Evolutionary conservation across 2,329 filamentous ascomycete genomes (phyloP).

Genomic region (Penicillium janthinellum): DNA sequence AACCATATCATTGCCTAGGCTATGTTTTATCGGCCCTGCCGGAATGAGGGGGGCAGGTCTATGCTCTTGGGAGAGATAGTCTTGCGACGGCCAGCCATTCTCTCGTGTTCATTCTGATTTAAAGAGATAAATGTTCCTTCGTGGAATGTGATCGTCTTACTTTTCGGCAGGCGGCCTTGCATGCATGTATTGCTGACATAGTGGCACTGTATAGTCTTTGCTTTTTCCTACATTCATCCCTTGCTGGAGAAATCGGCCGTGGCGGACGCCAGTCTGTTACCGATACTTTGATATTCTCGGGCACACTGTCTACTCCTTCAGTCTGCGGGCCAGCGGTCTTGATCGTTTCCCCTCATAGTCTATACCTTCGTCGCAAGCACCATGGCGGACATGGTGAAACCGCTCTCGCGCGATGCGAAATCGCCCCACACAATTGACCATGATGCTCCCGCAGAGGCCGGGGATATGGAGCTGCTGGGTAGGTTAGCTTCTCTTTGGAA

Average conservation of each 20-base stretch:
- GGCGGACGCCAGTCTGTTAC: not conserved
- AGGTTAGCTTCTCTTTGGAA: not conserved
- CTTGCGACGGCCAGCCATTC: not conserved
- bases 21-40: not conserved
- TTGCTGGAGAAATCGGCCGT: not conserved
- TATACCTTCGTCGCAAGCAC: not conserved
- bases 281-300: not conserved
- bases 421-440: not conserved
- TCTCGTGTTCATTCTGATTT: not conserved
- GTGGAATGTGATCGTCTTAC: not conserved
- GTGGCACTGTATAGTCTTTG: not conserved
- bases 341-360: not conserved
- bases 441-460: conserved; percentile 17
- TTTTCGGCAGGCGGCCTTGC: not conserved
- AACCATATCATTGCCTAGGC: not conserved
- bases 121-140: not conserved
- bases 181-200: not conserved
- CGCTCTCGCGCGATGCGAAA: not conserved
- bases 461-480: conserved; percentile 33
- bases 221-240: not conserved
- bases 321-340: not conserved
- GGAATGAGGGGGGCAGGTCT: not conserved
- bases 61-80: not conserved
- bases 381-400: conserved; percentile 6
- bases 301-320: not conserved